Conservation (phyloP, 129 eudicot species). For the Flaveria robusta region DNA sequence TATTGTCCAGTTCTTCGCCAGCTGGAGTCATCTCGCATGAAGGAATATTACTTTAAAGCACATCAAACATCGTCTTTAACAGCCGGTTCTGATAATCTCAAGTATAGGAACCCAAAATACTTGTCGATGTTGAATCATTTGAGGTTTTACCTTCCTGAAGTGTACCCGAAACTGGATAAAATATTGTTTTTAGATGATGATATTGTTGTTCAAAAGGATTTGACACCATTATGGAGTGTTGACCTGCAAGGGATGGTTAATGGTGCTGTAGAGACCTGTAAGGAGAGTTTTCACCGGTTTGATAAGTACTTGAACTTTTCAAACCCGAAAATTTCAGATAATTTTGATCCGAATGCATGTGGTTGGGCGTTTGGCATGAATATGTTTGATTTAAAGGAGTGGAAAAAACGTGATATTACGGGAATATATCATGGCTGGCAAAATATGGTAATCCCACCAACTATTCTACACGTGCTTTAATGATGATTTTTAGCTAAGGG, state of each 20-base stretch:
- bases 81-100: conserved; percentile 81
- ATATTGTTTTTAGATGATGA: conserved; percentile 96
- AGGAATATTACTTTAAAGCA: conserved; percentile 90
- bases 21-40: conserved; percentile 92
- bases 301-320: conserved; percentile 94
- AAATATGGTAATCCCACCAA: conserved; percentile 50
- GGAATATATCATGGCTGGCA: conserved; percentile 99
- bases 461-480: background rate
- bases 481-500: conserved; percentile 11
- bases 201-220: conserved; percentile 95
- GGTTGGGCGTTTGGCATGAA: conserved; percentile 99
- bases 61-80: conserved; percentile 65
- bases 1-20: conserved; percentile 93
- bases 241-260: conserved; percentile 95
- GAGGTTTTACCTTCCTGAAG: conserved; percentile 96
- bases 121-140: conserved; percentile 93
- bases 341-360: conserved; percentile 90
- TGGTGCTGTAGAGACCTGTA: conserved; percentile 99
- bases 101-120: conserved; percentile 96
- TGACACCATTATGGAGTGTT: conserved; percentile 84
- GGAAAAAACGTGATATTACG: conserved; percentile 88
- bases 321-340: conserved; percentile 77
- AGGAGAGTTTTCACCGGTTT: conserved; percentile 97
- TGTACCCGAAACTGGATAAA: conserved; percentile 85
- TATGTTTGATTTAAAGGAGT: conserved; percentile 86